These are phyloP conservation scores for Schizosaccharomyces osmophilus DNA, from an alignment of 805 yeast species.

Conservation along the genomic window DNA sequence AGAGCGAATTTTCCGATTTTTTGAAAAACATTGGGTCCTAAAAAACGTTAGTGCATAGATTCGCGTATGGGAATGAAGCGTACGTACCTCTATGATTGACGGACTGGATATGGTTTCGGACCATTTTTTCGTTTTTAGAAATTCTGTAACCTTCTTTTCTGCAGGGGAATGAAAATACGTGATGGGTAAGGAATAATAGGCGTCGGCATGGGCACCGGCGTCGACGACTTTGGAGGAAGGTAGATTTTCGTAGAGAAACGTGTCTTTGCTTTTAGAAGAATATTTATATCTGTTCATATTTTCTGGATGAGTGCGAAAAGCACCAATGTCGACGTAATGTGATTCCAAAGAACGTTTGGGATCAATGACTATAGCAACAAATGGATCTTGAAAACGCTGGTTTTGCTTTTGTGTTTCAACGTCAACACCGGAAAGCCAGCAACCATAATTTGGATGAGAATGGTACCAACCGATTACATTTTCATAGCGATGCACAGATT, in stretches of 20 bases:
- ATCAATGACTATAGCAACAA: slow-evolving; percentile 61
- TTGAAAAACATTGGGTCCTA: background rate
- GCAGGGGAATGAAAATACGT: slow-evolving; percentile 29
- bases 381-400: slow-evolving; percentile 79
- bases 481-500: slow-evolving; percentile 28
- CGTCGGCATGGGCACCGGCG: slow-evolving; percentile 45
- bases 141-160: slow-evolving; percentile 25
- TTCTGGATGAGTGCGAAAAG: slow-evolving; percentile 48
- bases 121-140: slow-evolving; percentile 26
- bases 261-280: background rate
- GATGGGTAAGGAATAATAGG: slow-evolving; percentile 42
- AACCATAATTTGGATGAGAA: slow-evolving; percentile 92
- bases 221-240: slow-evolving; percentile 23
- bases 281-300: slow-evolving; percentile 7
- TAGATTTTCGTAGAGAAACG: slow-evolving; percentile 2
- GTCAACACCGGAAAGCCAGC: slow-evolving; percentile 86
- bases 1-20: background rate
- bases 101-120: slow-evolving; percentile 16
- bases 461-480: slow-evolving; percentile 91
- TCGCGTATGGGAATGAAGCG: background rate
- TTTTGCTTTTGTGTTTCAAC: slow-evolving; percentile 69
- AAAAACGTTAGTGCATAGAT: background rate
- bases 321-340: slow-evolving; percentile 61
- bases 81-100: background rate
- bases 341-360: slow-evolving; percentile 43